Percentiles rank a stretch among this genome's conserved stretches.
These are phyloP conservation scores for Patellifolia procumbens DNA, from an alignment of 179 eudicot species.

Conservation along the genomic window DNA sequence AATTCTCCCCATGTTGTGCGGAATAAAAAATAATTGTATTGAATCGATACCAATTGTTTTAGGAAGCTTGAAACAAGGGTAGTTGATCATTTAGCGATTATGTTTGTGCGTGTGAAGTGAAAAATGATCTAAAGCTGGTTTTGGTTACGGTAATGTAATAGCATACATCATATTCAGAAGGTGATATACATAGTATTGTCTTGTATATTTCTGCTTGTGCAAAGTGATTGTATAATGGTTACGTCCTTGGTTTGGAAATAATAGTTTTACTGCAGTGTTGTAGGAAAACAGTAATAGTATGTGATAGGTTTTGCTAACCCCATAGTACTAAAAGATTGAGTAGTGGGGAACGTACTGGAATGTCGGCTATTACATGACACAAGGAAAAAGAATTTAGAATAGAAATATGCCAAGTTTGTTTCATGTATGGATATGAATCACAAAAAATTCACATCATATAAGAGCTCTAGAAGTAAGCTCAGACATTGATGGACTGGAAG, in stretches of 20 bases:
- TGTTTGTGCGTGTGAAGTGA: not conserved
- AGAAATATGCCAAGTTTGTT: too few relatives aligned
- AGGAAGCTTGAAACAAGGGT: not conserved
- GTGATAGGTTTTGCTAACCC: not conserved
- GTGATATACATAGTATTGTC: too few relatives aligned
- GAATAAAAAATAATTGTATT: too few relatives aligned
- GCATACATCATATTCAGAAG: not conserved
- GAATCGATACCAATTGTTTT: not conserved
- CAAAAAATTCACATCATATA: too few relatives aligned
- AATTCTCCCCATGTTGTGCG: too few relatives aligned
- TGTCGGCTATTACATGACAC: too few relatives aligned
- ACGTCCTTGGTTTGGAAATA: not conserved
- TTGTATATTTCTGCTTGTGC: not conserved
- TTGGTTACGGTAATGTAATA: not conserved
- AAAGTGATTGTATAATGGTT: not conserved
- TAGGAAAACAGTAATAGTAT: not conserved
- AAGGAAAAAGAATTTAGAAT: too few relatives aligned
- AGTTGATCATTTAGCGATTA: not conserved
- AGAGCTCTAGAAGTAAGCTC: too few relatives aligned
- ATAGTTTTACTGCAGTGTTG: not conserved
- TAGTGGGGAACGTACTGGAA: too few relatives aligned
- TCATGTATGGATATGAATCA: too few relatives aligned
- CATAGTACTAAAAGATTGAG: too few relatives aligned
- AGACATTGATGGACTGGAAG: too few relatives aligned
- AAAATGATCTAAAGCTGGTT: not conserved